Base-by-base conservation (phyloP, 345 rosid genomes). In the Kernera saxatilis region DNA sequence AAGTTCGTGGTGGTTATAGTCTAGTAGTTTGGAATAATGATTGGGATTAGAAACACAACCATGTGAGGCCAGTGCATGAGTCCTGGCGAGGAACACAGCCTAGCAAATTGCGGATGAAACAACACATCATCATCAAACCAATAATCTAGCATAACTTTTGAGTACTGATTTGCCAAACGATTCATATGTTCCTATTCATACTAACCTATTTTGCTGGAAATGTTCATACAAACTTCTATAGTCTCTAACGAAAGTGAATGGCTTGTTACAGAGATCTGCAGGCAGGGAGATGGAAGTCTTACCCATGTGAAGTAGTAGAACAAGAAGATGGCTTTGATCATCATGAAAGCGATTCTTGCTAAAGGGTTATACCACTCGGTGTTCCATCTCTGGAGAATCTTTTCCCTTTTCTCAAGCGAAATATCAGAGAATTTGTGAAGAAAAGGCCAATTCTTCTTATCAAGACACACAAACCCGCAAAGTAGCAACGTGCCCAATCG, bases 401-500 rank as follows among this genome's bases (percentile, higher is more conserved):
- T 50, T 39, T 85, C 93, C 60, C 93, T 86, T 64, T 53, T 86
- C 54, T 83, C 82, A 68, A 81, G 22, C 8, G 95, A 75, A 63
- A 90, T 53, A 30, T 88, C 88, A n/a, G 88, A 81, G 71, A 92
- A 90, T 25, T 70, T 88, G 82, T 72, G 89, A 64, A 90, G 62
- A 65, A 80, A 82, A 3, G 91, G 95, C 93, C 88, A 88, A 32
- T 56, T 52, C 12, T 62, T 45, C 12, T 78, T 69, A 43, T 87
- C 87, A 30, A 84, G 56, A 80, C 85, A 83, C 30, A 69, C 37
- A 6, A 69, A 74, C 59, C 96, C 94, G 56, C 94, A 88, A 7
- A 89, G 88, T 79, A 92, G 49, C 55, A 92, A 51, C 4, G 96
- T 85, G 23, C 92, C 94, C 64, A 88, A 26, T 71, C 91, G 83